Evolutionary conservation across 1,284 basidiomycete genomes (phyloP).

Genomic region (Termitomyces sp.): DNA sequence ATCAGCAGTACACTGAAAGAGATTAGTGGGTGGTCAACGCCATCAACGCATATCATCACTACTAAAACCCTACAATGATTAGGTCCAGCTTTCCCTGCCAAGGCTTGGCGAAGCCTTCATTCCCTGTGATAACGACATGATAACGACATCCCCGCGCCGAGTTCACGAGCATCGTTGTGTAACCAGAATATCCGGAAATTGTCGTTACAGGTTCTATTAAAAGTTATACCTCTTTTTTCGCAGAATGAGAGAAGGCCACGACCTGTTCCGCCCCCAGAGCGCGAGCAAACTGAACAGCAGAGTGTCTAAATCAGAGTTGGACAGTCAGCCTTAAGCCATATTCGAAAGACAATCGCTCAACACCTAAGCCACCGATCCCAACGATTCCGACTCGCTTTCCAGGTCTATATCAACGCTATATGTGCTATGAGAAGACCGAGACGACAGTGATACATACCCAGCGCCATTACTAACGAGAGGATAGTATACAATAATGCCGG

Average conservation of each 20-base stretch:
- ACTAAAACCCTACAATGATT: conserved; percentile 47
- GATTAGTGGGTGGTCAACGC: neutral
- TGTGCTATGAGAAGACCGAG: neutral
- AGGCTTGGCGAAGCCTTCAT: conserved; percentile 39
- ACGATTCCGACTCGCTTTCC: conserved; percentile 67
- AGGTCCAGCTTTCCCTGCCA: conserved; percentile 49
- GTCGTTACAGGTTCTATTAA: neutral
- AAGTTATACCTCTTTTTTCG: conserved; percentile 38
- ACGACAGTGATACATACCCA: conserved; percentile 24
- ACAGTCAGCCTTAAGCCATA: neutral
- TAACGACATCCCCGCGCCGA: conserved; percentile 60
- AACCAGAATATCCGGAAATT: neutral
- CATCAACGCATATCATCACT: too few relatives aligned
- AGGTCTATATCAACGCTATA: conserved; percentile 28
- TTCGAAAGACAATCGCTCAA: conserved; percentile 13
- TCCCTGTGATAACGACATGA: conserved; percentile 43
- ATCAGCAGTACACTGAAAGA: conserved; percentile 42
- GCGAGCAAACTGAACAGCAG: conserved; percentile 52
- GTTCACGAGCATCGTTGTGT: conserved; percentile 54
- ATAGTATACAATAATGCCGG: conserved; percentile 62
- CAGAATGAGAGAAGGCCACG: conserved; percentile 60
- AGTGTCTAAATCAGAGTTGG: conserved; percentile 34
- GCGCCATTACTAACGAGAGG: conserved; percentile 58
- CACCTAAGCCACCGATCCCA: conserved; percentile 63
- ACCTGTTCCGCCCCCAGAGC: conserved; percentile 57